Percentiles rank a stretch among this genome's conserved stretches.
Conservation (phyloP, 2,329 filamentous ascomycete species). For the Huntiella savannae region DNA sequence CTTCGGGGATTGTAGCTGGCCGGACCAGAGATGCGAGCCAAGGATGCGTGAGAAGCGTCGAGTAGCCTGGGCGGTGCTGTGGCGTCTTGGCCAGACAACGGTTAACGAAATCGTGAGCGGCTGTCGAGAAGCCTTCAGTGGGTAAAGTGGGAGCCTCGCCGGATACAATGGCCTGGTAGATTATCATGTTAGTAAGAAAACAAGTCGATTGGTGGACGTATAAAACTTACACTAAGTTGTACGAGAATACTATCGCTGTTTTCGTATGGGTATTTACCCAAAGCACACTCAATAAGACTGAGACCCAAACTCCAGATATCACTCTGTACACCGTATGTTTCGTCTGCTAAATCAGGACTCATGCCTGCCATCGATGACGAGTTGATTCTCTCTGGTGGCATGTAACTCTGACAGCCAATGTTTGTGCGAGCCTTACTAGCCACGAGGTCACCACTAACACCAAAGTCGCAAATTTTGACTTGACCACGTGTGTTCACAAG, state of each 20-base stretch:
- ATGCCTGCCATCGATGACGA: slow-evolving; percentile 35
- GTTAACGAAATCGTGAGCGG: slow-evolving; percentile 69
- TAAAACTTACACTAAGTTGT: slow-evolving; percentile 67
- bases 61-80: slow-evolving; percentile 81
- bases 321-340: slow-evolving; percentile 92
- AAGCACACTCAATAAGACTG: slow-evolving; percentile 87
- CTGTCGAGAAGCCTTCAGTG: slow-evolving; percentile 54
- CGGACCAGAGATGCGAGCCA: slow-evolving; percentile 67
- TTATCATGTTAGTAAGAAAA: slow-evolving; percentile 9
- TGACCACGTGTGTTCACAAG: slow-evolving; percentile 76
- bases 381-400: slow-evolving; percentile 87
- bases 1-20: slow-evolving; percentile 51
- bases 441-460: slow-evolving; percentile 87
- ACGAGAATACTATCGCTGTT: slow-evolving; percentile 98
- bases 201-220: not conserved
- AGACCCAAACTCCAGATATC: slow-evolving; percentile 94
- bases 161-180: slow-evolving; percentile 73
- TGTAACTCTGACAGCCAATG: slow-evolving; percentile 97
- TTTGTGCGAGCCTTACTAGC: slow-evolving; percentile 97
- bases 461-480: slow-evolving; percentile 97
- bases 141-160: slow-evolving; percentile 87
- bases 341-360: slow-evolving; percentile 33
- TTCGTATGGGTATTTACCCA: slow-evolving; percentile 91
- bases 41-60: slow-evolving; percentile 70
- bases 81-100: slow-evolving; percentile 87